Conservation (phyloP, 2,329 filamentous ascomycete species). For the Aspergillus bombycis region DNA sequence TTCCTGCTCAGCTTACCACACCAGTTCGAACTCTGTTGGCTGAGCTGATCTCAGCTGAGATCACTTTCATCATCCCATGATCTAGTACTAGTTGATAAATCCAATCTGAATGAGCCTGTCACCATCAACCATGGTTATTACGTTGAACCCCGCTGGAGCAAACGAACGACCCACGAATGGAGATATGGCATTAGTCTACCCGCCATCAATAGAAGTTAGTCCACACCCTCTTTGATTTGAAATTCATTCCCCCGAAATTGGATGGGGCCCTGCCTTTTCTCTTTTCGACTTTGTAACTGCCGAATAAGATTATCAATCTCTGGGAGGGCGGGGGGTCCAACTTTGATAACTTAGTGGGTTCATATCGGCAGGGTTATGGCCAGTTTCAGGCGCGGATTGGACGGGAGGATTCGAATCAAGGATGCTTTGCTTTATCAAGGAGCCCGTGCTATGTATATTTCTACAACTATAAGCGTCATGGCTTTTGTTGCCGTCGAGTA, state of each 20-base stretch:
- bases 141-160: background rate
- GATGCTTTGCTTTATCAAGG: too few relatives aligned
- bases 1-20: background rate
- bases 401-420: too few relatives aligned
- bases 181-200: background rate
- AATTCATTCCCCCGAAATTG: background rate
- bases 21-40: background rate
- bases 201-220: background rate
- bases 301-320: background rate
- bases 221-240: background rate
- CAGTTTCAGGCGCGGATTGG: background rate
- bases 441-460: background rate
- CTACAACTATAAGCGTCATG: background rate
- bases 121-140: background rate
- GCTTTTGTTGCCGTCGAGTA: background rate
- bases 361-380: background rate
- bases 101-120: background rate
- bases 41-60: conserved; percentile 7
- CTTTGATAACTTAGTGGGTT: background rate
- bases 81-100: background rate
- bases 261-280: background rate
- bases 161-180: background rate
- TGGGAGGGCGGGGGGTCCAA: too few relatives aligned
- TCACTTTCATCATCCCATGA: background rate
- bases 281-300: background rate